Evolutionary conservation across 495 filamentous ascomycete genomes (phyloP), one percentile per base, ranked within the genome.

Genomic region (Aspergillus diversus): DNA sequence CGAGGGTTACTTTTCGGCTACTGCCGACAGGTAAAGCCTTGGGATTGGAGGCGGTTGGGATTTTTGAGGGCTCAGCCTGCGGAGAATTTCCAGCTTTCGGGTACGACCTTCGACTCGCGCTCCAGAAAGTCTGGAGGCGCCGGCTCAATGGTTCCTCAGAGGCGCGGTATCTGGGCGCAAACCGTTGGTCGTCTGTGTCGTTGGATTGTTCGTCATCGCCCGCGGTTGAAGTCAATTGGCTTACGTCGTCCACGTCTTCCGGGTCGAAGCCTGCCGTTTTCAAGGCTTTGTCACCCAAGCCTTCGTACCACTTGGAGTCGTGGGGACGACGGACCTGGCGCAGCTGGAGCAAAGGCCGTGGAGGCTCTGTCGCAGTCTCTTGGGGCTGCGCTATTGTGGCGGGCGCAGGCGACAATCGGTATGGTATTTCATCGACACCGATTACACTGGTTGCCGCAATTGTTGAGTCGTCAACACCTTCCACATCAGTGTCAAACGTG

Each of bases 391-490:
- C 62, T 60, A 69, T 37, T 6, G 51, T 34, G 32, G 39, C 65
- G 1, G 42, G 47, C 31, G 68, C 65, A n/a, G 68, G 66, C n/a
- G 65, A 58, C 43, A 63, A 59, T 50, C 70, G 75, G 35, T 71
- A 66, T 11, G 71, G 71, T 32, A 69, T 63, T 34, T 80, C 77
- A 51, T 79, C 76, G 57, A 59, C 63, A 11, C 72, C 77, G 7
- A 70, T 68, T 7, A 80, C 65, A 63, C 79, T 81, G 8, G 75
- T 80, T 11, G 71, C 77, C 1, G 75, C 75, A 58, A 81, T 71
- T 7, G 79, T 81, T 7, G 79, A 80, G 65, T 81, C 79, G 69
- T 81, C 79, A 5, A 77, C 67, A 5, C 71, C 78, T 53, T 81
- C 79, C 7, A 80, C 77, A 57, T 81, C 79, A 0, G 79, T 81